Conservation (phyloP, 768 basidiomycete genomes). For the Boletellus ananiceps region DNA sequence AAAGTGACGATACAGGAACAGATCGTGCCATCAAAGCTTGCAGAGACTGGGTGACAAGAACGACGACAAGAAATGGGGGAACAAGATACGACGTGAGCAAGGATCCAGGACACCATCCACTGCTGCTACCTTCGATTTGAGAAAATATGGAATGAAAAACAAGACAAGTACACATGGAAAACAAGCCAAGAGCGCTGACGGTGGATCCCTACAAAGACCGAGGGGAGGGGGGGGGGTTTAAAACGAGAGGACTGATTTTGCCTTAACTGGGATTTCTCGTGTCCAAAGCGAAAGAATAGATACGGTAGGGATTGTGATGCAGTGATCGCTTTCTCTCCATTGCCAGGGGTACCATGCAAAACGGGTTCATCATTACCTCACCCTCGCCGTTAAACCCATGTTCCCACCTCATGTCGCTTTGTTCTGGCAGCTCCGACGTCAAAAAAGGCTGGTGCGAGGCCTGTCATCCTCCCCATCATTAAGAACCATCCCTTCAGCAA, state of each 20-base stretch:
- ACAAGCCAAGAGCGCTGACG: conserved; percentile 4
- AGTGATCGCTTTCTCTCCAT: conserved; percentile 17
- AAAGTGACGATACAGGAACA: not conserved
- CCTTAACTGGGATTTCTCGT: conserved; percentile 14
- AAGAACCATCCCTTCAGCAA: conserved; percentile 24
- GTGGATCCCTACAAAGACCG: conserved; percentile 3
- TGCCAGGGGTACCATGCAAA: conserved; percentile 19
- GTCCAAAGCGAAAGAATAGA: conserved; percentile 32
- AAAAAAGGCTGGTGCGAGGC: conserved; percentile 10
- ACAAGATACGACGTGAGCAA: no score
- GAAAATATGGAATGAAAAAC: not conserved
- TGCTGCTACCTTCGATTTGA: no score
- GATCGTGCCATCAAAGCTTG: not conserved
- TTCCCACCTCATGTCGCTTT: conserved; percentile 11
- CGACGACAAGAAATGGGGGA: no score
- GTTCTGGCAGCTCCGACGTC: conserved; percentile 9
- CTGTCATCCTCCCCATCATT: conserved; percentile 16
- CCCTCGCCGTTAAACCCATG: conserved; percentile 9
- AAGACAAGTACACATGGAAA: not conserved
- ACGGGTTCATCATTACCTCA: conserved; percentile 20
- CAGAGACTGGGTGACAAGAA: no score
- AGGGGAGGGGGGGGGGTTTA: conserved; percentile 2
- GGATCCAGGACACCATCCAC: no score
- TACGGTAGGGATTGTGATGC: conserved; percentile 28
- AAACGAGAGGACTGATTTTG: conserved; percentile 15